These are phyloP conservation scores for Nitzschia sp. DNA, from an alignment of 108 stramenopile species.

Conservation along the genomic window DNA sequence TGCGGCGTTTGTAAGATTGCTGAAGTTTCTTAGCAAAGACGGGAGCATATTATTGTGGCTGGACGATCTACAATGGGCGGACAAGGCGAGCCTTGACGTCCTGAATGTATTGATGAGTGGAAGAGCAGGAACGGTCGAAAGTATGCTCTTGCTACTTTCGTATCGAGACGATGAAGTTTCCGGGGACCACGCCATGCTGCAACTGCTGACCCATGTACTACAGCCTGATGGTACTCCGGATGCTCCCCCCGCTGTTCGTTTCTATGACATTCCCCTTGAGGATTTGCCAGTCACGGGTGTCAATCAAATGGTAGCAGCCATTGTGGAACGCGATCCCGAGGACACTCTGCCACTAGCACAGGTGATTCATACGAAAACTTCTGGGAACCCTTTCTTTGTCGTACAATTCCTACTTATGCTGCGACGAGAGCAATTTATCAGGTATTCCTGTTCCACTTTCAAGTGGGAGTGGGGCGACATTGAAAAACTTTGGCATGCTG, in stretches of 20 bases:
- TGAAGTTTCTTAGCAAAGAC: slow-evolving; percentile 21
- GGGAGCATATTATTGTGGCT: slow-evolving; percentile 33
- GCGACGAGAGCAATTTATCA: slow-evolving; percentile 36
- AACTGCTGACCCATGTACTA: not conserved
- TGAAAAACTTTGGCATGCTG: slow-evolving; percentile 27
- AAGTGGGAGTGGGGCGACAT: slow-evolving; percentile 63
- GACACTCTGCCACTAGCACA: slow-evolving; percentile 24
- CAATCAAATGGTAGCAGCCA: slow-evolving; percentile 36
- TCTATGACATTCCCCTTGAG: slow-evolving; percentile 12
- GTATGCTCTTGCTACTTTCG: slow-evolving; percentile 16
- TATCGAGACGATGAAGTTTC: slow-evolving; percentile 26
- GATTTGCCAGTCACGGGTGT: slow-evolving; percentile 28
- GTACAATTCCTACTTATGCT: slow-evolving; percentile 48
- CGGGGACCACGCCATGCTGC: not conserved
- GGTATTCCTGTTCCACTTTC: slow-evolving; percentile 33
- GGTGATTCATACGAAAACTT: slow-evolving; percentile 57
- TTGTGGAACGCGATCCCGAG: slow-evolving; percentile 11
- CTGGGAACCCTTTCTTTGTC: slow-evolving; percentile 66
- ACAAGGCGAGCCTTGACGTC: slow-evolving; percentile 33
- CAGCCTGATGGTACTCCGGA: not conserved
- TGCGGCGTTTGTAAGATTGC: slow-evolving; percentile 24
- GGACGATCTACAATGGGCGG: slow-evolving; percentile 64
- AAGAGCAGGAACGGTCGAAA: slow-evolving; percentile 4
- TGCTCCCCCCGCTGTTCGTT: not conserved
- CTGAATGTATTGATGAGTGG: slow-evolving; percentile 19